Evolutionary conservation across 768 basidiomycete species (phyloP).

Genomic region (Podaxis carcinomalis): DNA sequence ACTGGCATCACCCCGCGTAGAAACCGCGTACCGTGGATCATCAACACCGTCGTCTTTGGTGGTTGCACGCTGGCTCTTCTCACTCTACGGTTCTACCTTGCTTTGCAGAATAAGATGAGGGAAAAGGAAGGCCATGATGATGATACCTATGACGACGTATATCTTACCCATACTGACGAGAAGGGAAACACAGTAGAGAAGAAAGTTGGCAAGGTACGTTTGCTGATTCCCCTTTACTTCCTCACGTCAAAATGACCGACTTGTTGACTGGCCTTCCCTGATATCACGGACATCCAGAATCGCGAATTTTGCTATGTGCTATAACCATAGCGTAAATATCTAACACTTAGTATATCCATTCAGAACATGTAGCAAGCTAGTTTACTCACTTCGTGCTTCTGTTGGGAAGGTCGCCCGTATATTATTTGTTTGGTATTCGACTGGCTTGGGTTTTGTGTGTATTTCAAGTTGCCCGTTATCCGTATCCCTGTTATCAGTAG

Average conservation of each 20-base stretch:
- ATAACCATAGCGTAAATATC: slow-evolving; percentile 19
- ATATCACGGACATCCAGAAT: slow-evolving; percentile 73
- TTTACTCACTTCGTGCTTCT: background rate
- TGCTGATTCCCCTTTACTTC: background rate
- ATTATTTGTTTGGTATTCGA: background rate
- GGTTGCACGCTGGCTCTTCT: slow-evolving; percentile 52
- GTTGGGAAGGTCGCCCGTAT: background rate
- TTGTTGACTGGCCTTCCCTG: slow-evolving; percentile 58
- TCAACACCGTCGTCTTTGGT: slow-evolving; percentile 61
- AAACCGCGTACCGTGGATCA: slow-evolving; percentile 72
- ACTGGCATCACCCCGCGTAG: slow-evolving; percentile 24
- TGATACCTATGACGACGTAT: slow-evolving; percentile 56
- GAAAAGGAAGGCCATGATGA: slow-evolving; percentile 50
- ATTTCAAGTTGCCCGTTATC: background rate
- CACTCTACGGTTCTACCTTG: slow-evolving; percentile 52
- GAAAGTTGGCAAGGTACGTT: slow-evolving; percentile 58
- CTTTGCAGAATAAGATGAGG: slow-evolving; percentile 58
- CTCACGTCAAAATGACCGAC: background rate
- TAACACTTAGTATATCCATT: background rate
- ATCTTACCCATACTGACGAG: slow-evolving; percentile 37
- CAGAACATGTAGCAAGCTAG: background rate
- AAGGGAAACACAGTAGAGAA: slow-evolving; percentile 50
- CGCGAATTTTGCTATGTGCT: slow-evolving; percentile 70
- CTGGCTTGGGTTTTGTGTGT: background rate
- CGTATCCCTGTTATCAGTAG: background rate